These are phyloP conservation scores for Alternaria burnsii DNA, from an alignment of 2,329 filamentous ascomycete genomes.

Conservation along the genomic window DNA sequence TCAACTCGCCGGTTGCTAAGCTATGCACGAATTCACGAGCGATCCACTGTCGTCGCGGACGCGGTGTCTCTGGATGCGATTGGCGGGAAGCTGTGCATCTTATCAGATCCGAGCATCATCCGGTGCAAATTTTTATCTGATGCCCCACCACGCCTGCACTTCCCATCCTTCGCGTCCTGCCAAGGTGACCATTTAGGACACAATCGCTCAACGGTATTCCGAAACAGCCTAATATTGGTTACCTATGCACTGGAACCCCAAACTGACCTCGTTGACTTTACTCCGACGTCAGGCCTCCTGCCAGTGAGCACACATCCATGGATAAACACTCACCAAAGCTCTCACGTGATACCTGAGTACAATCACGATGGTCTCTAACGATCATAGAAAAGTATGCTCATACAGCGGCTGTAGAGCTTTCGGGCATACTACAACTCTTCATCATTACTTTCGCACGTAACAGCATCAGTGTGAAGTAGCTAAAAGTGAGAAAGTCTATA, in stretches of 20 bases:
- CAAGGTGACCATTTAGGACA: neutral
- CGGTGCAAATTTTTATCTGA: slow-evolving; percentile 24
- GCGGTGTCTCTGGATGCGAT: neutral
- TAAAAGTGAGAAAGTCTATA: neutral
- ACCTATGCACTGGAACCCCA: too few species aligned
- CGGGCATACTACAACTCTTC: neutral
- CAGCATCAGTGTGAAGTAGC: neutral
- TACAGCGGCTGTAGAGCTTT: neutral
- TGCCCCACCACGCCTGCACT: slow-evolving; percentile 9
- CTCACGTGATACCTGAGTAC: neutral
- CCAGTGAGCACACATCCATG: neutral
- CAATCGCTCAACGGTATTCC: neutral
- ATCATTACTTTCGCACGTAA: neutral
- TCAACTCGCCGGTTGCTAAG: slow-evolving; percentile 1
- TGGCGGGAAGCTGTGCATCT: neutral
- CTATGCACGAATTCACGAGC: neutral
- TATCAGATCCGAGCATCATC: slow-evolving; percentile 18
- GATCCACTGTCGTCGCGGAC: slow-evolving; percentile 13
- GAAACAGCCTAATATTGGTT: neutral
- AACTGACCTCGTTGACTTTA: neutral
- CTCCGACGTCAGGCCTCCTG: neutral
- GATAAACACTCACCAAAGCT: neutral
- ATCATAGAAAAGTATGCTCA: neutral
- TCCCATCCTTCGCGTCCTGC: neutral
- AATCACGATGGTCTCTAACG: neutral